phyloP scores from a whole-genome alignment of 176 grass and related monocot species.

The Phoenix roebelenii region DNA sequence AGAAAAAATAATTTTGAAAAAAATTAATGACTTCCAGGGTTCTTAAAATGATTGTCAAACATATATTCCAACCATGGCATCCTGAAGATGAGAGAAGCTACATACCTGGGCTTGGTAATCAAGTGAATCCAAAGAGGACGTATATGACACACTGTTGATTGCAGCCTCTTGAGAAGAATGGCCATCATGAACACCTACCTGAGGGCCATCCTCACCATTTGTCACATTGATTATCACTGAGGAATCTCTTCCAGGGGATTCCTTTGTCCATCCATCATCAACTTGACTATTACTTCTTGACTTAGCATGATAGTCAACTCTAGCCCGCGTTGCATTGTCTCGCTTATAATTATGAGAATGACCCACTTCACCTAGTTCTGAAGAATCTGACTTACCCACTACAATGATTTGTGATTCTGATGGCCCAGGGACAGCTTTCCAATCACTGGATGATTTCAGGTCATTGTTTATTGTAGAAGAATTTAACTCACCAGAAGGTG shows the following conservation, averaged over 20 bases:
- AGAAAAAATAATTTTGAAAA: too few species aligned
- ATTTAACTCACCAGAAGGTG: conserved; percentile 11
- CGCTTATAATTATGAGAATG: conserved; percentile 26
- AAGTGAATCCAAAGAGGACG: conserved; percentile 21
- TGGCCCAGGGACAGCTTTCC: conserved; percentile 9
- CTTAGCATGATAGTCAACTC: conserved; percentile 29
- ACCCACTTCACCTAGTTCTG: conserved; percentile 15
- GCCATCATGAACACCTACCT: conserved; percentile 9
- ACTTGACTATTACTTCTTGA: conserved; percentile 15
- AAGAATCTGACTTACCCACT: conserved; percentile 19
- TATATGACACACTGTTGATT: conserved; percentile 17
- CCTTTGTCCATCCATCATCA: conserved; percentile 18
- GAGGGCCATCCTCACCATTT: conserved; percentile 1
- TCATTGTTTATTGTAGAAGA: conserved; percentile 17
- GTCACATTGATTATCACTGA: conserved; percentile 14
- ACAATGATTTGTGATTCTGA: conserved; percentile 31
- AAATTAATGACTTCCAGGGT: too few species aligned
- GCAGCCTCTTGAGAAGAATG: conserved; percentile 14
- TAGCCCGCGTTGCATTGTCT: conserved; percentile 26
- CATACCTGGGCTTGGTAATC: conserved; percentile 62
- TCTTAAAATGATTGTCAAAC: not conserved
- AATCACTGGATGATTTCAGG: conserved; percentile 11
- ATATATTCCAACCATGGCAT: too few species aligned
- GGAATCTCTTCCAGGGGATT: conserved; percentile 22
- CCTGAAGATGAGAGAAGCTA: not conserved